Conservation (phyloP, 768 basidiomycete genomes). For the Austroboletus eburneus region DNA sequence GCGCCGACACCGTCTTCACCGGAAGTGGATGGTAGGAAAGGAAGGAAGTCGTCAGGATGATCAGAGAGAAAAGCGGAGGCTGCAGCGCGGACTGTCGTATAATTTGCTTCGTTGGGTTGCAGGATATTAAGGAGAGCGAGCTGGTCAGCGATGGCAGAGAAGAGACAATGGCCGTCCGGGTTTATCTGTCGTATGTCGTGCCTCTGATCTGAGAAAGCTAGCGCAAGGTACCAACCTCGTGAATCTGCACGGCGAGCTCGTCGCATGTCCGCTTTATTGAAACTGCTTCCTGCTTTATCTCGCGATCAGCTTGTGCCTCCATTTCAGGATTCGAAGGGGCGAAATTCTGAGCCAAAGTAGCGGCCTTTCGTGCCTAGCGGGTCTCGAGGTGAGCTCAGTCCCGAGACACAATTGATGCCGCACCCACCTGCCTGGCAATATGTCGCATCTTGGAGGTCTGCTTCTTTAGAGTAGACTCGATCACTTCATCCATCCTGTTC, state of each 20-base stretch:
- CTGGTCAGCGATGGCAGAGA: conserved; percentile 92
- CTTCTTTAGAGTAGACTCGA: conserved; percentile 34
- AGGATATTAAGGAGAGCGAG: conserved; percentile 69
- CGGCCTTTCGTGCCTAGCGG: conserved; percentile 66
- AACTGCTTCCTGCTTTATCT: conserved; percentile 64
- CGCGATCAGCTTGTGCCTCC: conserved; percentile 56
- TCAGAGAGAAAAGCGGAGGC: conserved; percentile 79
- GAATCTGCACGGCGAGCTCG: conserved; percentile 57
- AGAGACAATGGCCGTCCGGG: conserved; percentile 96
- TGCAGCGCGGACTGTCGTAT: conserved; percentile 54
- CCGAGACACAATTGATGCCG: background rate
- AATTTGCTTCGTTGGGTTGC: conserved; percentile 53
- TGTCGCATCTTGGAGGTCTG: conserved; percentile 61
- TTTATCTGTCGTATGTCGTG: conserved; percentile 55
- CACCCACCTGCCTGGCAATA: conserved; percentile 64
- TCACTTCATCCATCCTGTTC: conserved; percentile 17
- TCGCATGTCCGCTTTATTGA: conserved; percentile 63
- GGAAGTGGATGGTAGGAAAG: conserved; percentile 76
- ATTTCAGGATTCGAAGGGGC: conserved; percentile 51
- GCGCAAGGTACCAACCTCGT: conserved; percentile 48
- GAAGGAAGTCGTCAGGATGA: conserved; percentile 88
- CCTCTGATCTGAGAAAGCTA: background rate
- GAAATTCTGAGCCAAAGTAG: conserved; percentile 51
- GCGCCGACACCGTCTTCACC: conserved; percentile 69
- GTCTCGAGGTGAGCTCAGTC: conserved; percentile 1